Conservation (phyloP, 306 rosid species). For the Rosa lucieae region DNA sequence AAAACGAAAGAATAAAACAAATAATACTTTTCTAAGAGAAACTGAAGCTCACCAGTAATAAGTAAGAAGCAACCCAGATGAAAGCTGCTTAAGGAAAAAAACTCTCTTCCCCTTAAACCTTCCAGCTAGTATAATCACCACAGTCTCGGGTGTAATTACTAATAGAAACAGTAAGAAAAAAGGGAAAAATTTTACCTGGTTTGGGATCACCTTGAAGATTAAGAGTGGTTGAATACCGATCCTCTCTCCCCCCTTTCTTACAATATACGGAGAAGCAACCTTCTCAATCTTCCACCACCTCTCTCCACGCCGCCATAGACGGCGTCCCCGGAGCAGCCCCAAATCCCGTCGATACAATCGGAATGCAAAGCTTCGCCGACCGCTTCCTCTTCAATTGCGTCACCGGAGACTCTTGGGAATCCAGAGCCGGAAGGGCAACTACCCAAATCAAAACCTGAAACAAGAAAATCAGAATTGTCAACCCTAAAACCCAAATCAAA, state of each 20-base stretch:
- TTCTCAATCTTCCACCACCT: constrained; percentile 57
- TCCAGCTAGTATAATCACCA: constrained; percentile 39
- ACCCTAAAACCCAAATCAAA: too few species aligned
- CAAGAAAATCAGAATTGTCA: too few species aligned
- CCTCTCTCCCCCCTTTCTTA: constrained; percentile 95
- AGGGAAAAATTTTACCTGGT: constrained; percentile 41
- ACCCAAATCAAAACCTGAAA: too few species aligned
- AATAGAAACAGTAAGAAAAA: not conserved
- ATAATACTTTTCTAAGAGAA: too few species aligned
- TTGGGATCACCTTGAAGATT: constrained; percentile 70
- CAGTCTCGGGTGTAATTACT: constrained; percentile 32
- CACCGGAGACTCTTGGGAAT: constrained; percentile 33
- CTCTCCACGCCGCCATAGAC: constrained; percentile 43
- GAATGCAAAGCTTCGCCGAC: constrained; percentile 74
- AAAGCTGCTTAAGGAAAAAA: constrained; percentile 36
- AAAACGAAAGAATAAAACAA: too few species aligned
- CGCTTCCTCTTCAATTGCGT: constrained; percentile 84
- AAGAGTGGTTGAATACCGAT: constrained; percentile 67
- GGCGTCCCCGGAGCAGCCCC: constrained; percentile 48
- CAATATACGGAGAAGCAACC: constrained; percentile 72
- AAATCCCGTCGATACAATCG: constrained; percentile 47
- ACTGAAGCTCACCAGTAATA: constrained; percentile 27
- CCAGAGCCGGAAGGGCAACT: too few species aligned
- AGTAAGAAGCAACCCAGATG: constrained; percentile 42
- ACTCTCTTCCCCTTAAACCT: constrained; percentile 46